These are phyloP conservation scores for Haematococcus lacustris DNA, from an alignment of 139 green algal species.

Conservation along the genomic window DNA sequence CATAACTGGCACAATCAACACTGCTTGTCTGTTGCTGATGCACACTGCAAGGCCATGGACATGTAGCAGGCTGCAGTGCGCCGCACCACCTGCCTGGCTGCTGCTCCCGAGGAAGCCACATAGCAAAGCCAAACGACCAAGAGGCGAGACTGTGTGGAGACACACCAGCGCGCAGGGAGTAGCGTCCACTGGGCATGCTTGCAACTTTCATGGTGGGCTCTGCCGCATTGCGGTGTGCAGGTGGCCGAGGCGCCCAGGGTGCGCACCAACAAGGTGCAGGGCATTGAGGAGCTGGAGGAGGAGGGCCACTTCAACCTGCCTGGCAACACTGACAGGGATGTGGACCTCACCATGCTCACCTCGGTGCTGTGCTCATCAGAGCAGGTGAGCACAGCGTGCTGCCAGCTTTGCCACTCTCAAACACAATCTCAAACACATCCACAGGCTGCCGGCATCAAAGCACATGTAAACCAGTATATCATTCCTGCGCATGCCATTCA, in stretches of 20 bases:
- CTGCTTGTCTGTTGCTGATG: too few relatives aligned
- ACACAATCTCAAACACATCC: background rate
- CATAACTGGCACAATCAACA: too few relatives aligned
- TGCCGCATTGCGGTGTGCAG: slow-evolving; percentile 17
- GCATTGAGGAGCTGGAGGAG: slow-evolving; percentile 41
- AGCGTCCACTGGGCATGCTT: too few relatives aligned
- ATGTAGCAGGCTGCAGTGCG: too few relatives aligned
- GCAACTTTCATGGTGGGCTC: too few relatives aligned
- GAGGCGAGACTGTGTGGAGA: too few relatives aligned
- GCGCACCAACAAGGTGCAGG: slow-evolving; percentile 34
- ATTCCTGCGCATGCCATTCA: background rate
- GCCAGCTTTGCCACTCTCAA: background rate
- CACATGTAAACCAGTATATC: background rate
- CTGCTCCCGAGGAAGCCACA: too few relatives aligned
- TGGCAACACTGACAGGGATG: slow-evolving; percentile 22
- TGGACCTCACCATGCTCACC: slow-evolving; percentile 48
- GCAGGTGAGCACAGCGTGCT: slow-evolving; percentile 21
- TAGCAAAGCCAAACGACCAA: too few relatives aligned
- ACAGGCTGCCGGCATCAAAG: background rate
- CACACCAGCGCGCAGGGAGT: too few relatives aligned
- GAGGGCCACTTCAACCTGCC: slow-evolving; percentile 37
- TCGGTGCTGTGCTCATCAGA: slow-evolving; percentile 37
- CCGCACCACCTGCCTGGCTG: too few relatives aligned
- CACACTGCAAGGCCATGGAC: too few relatives aligned
- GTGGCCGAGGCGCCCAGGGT: slow-evolving; percentile 41